Base-by-base conservation (phyloP, 1,139 yeast genomes). In the Magnusiomyces tetraspermus region DNA sequence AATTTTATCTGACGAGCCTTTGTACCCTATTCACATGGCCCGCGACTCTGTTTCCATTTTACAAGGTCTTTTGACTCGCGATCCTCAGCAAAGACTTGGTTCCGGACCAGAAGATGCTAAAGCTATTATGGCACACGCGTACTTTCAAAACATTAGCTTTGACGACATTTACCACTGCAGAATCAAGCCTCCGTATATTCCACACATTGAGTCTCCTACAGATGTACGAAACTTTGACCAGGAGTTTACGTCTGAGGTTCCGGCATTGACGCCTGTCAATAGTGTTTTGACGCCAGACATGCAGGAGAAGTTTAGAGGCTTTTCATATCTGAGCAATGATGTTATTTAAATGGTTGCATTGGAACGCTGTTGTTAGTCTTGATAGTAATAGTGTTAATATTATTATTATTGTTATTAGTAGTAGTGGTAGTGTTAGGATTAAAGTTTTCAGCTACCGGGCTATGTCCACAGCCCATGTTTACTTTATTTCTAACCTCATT, bases 221-320 rank as follows among this genome's bases (percentile, higher is more conserved):
- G 97, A 90, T 69, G 90, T 90, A 51, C 80, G 94, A 22, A 89
- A 89, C 72, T 92, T 92, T 65, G 98, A 92, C 70, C 85, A 83
- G 64, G 97, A 92, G 66, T 92, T 92, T 66, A 92, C 98, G 0
- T 80, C 88, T 1, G 97, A 94, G 65, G 86, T 95, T 33, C 97
- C 98, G 41, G 83, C 95, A 51, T 76, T 92, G 69, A 92, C 98
- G 0, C 98, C 98, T 1, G 92, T 92, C 49, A 92, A 87, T 57
- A 84, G 96, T 19, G 83, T 86, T 3, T 76, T 92, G 66, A 85
- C 95, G 17, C 81, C 94, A 0, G 82, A 83, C 45, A 85, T 86
- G 82, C 98, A 92, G 74, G 97, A 92, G 64, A 95, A 88, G 72
- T 92, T 92, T 77, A 81, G 97, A 63, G 98, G 98, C 2, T 92